Base-by-base conservation (phyloP, 163 green algal species). In the Scenedesmus sp. region DNA sequence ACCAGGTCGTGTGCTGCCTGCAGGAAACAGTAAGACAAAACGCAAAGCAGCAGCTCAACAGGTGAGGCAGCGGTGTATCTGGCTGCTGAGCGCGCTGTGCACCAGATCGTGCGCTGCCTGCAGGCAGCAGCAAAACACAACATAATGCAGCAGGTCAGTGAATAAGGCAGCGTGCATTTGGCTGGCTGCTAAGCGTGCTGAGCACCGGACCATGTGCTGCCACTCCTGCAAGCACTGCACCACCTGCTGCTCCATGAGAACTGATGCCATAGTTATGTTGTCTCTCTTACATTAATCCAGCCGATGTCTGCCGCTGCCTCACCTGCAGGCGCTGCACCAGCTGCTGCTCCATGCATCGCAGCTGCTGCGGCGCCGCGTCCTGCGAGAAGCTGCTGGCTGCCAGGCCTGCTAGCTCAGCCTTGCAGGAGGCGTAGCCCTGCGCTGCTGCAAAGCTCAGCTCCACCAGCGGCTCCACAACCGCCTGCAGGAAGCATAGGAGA, bases 281-380 rank as follows among this genome's bases (percentile, higher is more conserved):
- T 46, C 34, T 46, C 34, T 46, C 34, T 46, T 46, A 46, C 34
- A 46, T 46, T 46, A 46, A 46, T 46, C 34, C 26, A 54, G 55
- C 87, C 74, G 84, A 54, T n/a, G n/a, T 54, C 87, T 54, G 87
- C 23, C 26, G 4, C 7, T 26, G 26, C 6, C 59, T 46, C 88
- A 92, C 88, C 88, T 92, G 81, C 66, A 92, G 60, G 20, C 83
- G 88, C 52, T 88, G 26, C 46, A 64, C 16, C 34, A 92, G 81
- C 64, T 88, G 81, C 64, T 67, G 64, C 66, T 92, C 88, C 66
- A 88, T 55, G 8, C 18, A 52, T 9, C 81, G 79, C 88, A 92
- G 76, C 81, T 92, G 88, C 64, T 88, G 57, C n/a, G 88, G 88
- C n/a, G 76, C 88, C 34, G 81, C 81, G 60, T 88, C 81, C 23